phyloP scores from a whole-genome alignment of 208 protist species.

The Endotrypanum monterogeii region DNA sequence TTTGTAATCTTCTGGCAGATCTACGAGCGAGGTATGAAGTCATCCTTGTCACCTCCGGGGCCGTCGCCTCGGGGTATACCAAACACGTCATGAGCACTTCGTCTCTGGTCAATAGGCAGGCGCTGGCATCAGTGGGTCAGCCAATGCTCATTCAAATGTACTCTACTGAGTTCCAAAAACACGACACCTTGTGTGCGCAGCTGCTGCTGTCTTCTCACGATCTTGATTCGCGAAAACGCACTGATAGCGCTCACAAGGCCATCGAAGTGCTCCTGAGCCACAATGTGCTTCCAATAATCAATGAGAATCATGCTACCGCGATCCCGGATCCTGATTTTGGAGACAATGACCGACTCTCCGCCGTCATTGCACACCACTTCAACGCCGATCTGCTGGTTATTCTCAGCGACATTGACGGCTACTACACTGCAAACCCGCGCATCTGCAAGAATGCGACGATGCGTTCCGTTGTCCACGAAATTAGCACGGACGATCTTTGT shows the following conservation, averaged over 20 bases:
- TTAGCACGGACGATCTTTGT: conserved; percentile 19
- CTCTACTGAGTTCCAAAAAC: conserved; percentile 62
- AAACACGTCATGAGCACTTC: conserved; percentile 54
- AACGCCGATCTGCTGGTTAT: conserved; percentile 73
- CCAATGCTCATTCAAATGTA: conserved; percentile 41
- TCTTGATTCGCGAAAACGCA: conserved; percentile 55
- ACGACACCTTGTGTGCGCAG: conserved; percentile 49
- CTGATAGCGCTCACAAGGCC: conserved; percentile 59
- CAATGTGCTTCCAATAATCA: conserved; percentile 64
- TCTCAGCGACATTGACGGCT: conserved; percentile 90
- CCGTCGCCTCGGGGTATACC: conserved; percentile 62
- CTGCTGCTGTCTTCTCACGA: conserved; percentile 67
- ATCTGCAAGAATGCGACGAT: conserved; percentile 32
- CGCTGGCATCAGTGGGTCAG: conserved; percentile 26
- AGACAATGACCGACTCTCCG: conserved; percentile 68
- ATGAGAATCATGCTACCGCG: conserved; percentile 40
- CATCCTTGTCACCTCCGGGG: conserved; percentile 76
- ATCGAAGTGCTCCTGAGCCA: conserved; percentile 42
- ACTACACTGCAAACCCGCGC: conserved; percentile 58
- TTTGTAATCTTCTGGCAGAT: conserved; percentile 64
- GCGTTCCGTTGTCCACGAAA: conserved; percentile 23
- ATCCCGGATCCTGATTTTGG: conserved; percentile 50
- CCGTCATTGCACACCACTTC: conserved; percentile 62
- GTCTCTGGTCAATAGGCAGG: conserved; percentile 27
- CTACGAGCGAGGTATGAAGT: conserved; percentile 62